Evolutionary conservation across 768 basidiomycete genomes (phyloP).

Genomic region (Suillus sp.): DNA sequence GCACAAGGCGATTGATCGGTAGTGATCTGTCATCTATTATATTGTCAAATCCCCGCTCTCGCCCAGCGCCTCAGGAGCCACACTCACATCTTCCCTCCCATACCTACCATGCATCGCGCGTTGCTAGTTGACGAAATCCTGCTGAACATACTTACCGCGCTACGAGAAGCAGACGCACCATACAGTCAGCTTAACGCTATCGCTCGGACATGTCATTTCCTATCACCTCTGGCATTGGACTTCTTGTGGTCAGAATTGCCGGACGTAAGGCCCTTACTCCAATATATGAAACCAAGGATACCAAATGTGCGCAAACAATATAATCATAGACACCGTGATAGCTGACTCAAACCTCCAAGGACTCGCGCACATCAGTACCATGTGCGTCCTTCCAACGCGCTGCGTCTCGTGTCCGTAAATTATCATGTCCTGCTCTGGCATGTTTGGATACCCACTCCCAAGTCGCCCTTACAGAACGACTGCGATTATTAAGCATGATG

Average conservation of each 20-base stretch:
- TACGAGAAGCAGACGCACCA: conserved; percentile 1
- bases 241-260: conserved; percentile 5
- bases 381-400: background rate
- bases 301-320: background rate
- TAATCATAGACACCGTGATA: background rate
- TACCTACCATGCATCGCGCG: conserved; percentile 1
- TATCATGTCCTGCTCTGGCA: conserved; percentile 4
- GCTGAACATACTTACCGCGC: conserved; percentile 2
- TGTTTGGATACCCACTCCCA: background rate
- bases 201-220: conserved; percentile 2
- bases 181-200: conserved; percentile 4
- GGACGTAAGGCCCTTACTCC: background rate
- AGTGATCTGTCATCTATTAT: background rate
- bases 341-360: background rate
- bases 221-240: conserved; percentile 9
- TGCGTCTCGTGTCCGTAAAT: conserved; percentile 7
- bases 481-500: background rate
- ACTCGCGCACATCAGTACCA: background rate
- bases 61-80: background rate
- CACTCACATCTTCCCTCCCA: background rate
- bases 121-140: conserved; percentile 3
- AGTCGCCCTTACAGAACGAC: background rate
- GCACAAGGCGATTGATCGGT: background rate
- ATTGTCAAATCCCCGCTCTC: background rate
- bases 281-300: background rate